Evolutionary conservation across 192 early-diverging fungal species (phyloP).

Genomic region (Fimicolochytrium jonesii): DNA sequence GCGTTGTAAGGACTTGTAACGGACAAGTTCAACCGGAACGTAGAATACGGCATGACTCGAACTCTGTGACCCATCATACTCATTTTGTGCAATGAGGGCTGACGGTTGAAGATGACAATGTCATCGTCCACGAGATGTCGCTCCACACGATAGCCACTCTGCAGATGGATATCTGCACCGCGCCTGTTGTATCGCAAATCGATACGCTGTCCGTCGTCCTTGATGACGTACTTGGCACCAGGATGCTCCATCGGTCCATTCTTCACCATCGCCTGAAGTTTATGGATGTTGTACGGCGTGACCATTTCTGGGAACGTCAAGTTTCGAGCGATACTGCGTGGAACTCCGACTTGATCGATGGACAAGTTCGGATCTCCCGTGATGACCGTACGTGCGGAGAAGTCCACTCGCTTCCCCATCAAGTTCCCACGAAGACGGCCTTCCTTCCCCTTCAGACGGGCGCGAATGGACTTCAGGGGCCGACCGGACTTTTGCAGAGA

Average conservation of each 20-base stretch:
- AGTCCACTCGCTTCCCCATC: slow-evolving; percentile 99
- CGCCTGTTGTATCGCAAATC: slow-evolving; percentile 80
- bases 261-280: slow-evolving; percentile 77
- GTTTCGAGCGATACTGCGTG: slow-evolving; percentile 93
- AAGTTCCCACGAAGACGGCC: slow-evolving; percentile 97
- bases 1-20: slow-evolving; percentile 98
- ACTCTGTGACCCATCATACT: slow-evolving; percentile 99
- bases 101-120: slow-evolving; percentile 98
- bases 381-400: slow-evolving; percentile 98
- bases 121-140: slow-evolving; percentile 93
- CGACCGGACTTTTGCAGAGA: slow-evolving; percentile 89
- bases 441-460: slow-evolving; percentile 98
- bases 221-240: slow-evolving; percentile 95
- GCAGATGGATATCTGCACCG: slow-evolving; percentile 80
- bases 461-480: slow-evolving; percentile 91
- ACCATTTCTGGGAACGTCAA: slow-evolving; percentile 96
- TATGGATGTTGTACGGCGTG: slow-evolving; percentile 93
- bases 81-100: slow-evolving; percentile 99
- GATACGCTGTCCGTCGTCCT: slow-evolving; percentile 89
- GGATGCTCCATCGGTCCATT: slow-evolving; percentile 92
- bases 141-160: slow-evolving; percentile 90
- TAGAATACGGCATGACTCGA: slow-evolving; percentile 98
- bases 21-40: slow-evolving; percentile 95
- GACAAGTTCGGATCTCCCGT: slow-evolving; percentile 97
- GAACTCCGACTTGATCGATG: slow-evolving; percentile 98